Base-by-base conservation (phyloP, 176 grass and related monocot species). In the Typha latifolia region DNA sequence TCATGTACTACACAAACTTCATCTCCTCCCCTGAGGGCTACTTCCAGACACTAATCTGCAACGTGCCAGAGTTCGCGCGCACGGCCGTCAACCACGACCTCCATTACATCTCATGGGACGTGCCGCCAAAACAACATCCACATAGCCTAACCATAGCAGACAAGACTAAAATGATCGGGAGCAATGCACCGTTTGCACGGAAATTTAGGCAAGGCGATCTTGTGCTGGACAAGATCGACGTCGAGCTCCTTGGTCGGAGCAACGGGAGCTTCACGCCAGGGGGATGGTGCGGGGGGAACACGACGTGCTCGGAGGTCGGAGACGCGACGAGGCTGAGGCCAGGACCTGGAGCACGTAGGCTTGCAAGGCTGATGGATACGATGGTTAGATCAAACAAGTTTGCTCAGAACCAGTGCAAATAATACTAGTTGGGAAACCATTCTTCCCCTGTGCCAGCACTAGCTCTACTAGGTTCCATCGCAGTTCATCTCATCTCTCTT, bases 1-100 rank as follows among this genome's bases (percentile, higher is more conserved):
- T 99, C 78, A 99, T 99, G 94, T 99, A 99, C 89, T 99, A 99
- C 83, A 37, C 86, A 21, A 99, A 99, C 81, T 99, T 99, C 77
- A 18, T 99, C 12, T 93, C 89, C 12, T 93, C 94, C 16, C 94
- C 94, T 14, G 89, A 99, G 67, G 89, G 94, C 14, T 99, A 99
- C 79, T 99, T 99, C 83, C 94, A 99, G 68, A 99, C 94, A 1
- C 78, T 99, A 23, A 66, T 90, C 72, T 99, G 94, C 81, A 99
- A 99, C 72, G 63, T 89, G 14, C 86, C 81, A 0, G 62, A 83
- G 4, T 99, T 90, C 76, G 68, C 78, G 9, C 50, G 21, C 27
- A 93, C 89, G n/a, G 83, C 82, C 5, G 94, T 82, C 9, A 99
- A 99, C 83, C 85, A 99, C 65, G 89, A 93, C 69, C 85, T 99